Evolutionary conservation across 441 rosid genomes (phyloP).

Genomic region (Populus trichocarpa): DNA sequence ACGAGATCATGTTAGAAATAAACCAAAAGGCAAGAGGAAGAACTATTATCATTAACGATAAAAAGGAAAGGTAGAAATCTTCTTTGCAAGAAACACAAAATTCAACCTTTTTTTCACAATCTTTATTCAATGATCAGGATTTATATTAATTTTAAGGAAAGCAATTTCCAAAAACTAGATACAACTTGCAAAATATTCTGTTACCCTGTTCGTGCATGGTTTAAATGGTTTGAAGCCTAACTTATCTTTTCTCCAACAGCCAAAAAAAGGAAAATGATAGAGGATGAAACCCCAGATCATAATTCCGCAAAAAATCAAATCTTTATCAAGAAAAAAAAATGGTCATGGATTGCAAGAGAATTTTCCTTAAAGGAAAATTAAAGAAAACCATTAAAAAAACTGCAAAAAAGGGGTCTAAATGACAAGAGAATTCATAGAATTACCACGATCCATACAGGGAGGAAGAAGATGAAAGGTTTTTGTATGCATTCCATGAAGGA

Average conservation of each 20-base stretch:
- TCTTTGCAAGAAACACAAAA: slow-evolving; percentile 21
- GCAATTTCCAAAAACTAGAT: neutral
- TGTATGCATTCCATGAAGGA: neutral
- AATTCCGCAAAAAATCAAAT: slow-evolving; percentile 10
- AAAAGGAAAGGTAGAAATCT: slow-evolving; percentile 33
- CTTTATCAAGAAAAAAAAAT: neutral
- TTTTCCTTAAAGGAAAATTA: neutral
- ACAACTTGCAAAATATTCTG: neutral
- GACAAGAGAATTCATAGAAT: neutral
- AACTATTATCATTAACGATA: slow-evolving; percentile 35
- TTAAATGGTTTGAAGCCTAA: neutral
- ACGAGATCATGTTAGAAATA: slow-evolving; percentile 38
- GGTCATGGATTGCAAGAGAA: neutral
- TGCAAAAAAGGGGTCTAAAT: slow-evolving; percentile 1
- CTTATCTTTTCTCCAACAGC: neutral
- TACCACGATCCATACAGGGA: slow-evolving; percentile 17
- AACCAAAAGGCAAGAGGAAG: slow-evolving; percentile 33
- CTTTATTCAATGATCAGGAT: neutral
- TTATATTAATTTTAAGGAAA: neutral
- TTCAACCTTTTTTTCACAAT: slow-evolving; percentile 1
- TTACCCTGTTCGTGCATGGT: slow-evolving; percentile 11
- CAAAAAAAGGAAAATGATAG: neutral
- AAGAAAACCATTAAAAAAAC: neutral
- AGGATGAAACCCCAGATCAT: slow-evolving; percentile 13
- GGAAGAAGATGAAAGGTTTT: neutral